Base-by-base conservation (phyloP, 1,284 basidiomycete species). In the Leccinum pseudoinsigne region DNA sequence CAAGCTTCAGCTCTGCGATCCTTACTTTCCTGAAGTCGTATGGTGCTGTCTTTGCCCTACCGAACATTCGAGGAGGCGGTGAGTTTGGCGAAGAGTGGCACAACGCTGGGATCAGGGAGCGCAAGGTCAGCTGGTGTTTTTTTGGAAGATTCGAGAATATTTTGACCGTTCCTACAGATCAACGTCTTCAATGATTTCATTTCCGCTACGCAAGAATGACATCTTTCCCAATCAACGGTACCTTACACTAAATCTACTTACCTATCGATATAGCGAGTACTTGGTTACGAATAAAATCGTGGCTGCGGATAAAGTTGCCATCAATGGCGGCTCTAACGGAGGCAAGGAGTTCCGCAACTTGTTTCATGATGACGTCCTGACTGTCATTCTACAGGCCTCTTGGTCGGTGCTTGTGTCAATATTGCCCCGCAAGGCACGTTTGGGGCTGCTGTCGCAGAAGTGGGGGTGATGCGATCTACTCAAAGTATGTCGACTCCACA, bases 71-170 rank as follows among this genome's bases (percentile, higher is more conserved):
- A 59, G 93, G 93, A n/a, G 93, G 93, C 8, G 84, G 84, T 2
- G 93, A 95, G 73, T 94, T 92, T 67, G 93, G 93, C 12, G 89
- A 93, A 71, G 84, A 87, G 16, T 93, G 91, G 91, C 90, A 93
- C 71, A 70, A 83, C 45, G 89, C 83, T n/a, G 92, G 89, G 2
- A 87, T 80, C 28, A 81, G 79, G 64, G 90, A 92, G 64, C 81
- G 82, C 63, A 93, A 93, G 82, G 88, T 88, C 62, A 68, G 74
- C 34, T 34, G n/a, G 67, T 51, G 42, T 64, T 55, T 40, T 65
- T 62, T 64, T 63, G 57, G 2, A 18, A n/a, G 23, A 5, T 50
- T 31, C 1, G 16, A 38, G 26, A 23, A 23, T 18, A 21, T 6
- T 38, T 57, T 61, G 23, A 70, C 42, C 23, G 51, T 56, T 38